Conservation (phyloP, 345 rosid species). For the Arabidopsis thaliana region DNA sequence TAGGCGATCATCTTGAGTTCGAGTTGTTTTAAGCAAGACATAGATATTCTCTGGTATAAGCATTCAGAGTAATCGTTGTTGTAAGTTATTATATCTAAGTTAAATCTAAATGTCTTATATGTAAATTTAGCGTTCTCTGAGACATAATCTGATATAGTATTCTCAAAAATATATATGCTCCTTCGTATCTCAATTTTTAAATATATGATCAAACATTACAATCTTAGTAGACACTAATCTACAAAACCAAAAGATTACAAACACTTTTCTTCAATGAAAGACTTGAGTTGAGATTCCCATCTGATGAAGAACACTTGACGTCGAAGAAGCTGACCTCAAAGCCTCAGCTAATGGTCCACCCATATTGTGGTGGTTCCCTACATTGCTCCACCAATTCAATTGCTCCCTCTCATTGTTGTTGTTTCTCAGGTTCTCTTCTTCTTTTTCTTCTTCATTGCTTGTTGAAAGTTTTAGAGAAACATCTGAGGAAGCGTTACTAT, state of each 20-base stretch:
- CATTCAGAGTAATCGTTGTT: slow-evolving; percentile 31
- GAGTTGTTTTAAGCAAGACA: slow-evolving; percentile 57
- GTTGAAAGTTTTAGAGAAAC: slow-evolving; percentile 84
- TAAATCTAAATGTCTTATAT: slow-evolving; percentile 25
- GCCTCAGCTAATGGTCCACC: slow-evolving; percentile 98
- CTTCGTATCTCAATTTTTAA: no score
- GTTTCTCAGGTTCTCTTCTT: slow-evolving; percentile 41
- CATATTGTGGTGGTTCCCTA: slow-evolving; percentile 54
- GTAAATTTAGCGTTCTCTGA: slow-evolving; percentile 26
- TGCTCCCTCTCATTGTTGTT: slow-evolving; percentile 50
- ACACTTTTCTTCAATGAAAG: slow-evolving; percentile 32
- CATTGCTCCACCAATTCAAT: slow-evolving; percentile 70
- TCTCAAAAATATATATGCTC: no score
- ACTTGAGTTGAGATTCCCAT: slow-evolving; percentile 48
- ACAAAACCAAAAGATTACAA: neutral
- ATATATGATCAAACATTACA: no score
- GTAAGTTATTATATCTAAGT: slow-evolving; percentile 18
- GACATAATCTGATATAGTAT: slow-evolving; percentile 5
- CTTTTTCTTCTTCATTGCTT: slow-evolving; percentile 52
- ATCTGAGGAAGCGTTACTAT: slow-evolving; percentile 55
- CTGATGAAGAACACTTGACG: slow-evolving; percentile 64
- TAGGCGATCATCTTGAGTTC: slow-evolving; percentile 89
- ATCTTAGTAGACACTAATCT: no score
- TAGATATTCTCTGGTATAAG: slow-evolving; percentile 20
- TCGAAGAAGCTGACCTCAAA: slow-evolving; percentile 66